A percentile compares a stretch with the other conserved stretches of the same genome.
Evolutionary conservation across 2,329 filamentous ascomycete genomes (phyloP).

Genomic region (Hypoxylon sp.): DNA sequence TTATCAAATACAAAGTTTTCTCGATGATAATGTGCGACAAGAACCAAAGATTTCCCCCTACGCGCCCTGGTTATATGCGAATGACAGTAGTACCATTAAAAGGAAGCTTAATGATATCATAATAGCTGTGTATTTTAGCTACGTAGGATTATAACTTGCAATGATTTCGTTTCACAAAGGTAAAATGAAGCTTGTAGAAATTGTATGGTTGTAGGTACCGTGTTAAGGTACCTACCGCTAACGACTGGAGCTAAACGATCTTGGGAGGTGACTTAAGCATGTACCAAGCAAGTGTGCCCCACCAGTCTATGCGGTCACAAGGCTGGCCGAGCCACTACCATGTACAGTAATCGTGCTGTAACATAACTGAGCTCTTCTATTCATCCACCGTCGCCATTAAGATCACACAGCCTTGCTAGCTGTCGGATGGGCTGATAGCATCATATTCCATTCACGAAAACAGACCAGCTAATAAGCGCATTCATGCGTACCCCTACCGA

Average conservation of each 20-base stretch:
- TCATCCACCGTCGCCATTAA: slow-evolving; percentile 24
- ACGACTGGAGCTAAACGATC: background rate
- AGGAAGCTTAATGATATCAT: too few relatives aligned
- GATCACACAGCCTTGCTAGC: slow-evolving; percentile 32
- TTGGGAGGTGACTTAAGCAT: background rate
- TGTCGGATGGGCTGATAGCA: slow-evolving; percentile 28
- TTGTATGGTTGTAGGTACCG: too few relatives aligned
- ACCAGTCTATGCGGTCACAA: slow-evolving; percentile 9
- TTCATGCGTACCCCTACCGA: background rate
- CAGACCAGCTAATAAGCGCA: slow-evolving; percentile 7
- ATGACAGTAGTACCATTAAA: background rate
- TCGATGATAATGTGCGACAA: too few relatives aligned
- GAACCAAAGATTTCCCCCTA: too few relatives aligned
- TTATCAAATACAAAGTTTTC: slow-evolving; percentile 32
- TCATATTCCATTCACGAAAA: slow-evolving; percentile 18
- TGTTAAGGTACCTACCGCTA: too few relatives aligned
- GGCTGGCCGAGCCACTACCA: slow-evolving; percentile 10
- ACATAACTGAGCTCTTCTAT: slow-evolving; percentile 14
- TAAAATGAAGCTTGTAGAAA: background rate
- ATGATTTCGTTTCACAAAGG: background rate
- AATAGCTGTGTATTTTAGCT: too few relatives aligned
- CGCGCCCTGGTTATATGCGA: background rate
- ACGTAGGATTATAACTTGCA: background rate
- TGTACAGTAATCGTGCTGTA: too few relatives aligned
- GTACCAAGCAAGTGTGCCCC: slow-evolving; percentile 1